phyloP scores from a whole-genome alignment of 2,329 filamentous ascomycete genomes.

The Trichoderma brevicompactum region DNA sequence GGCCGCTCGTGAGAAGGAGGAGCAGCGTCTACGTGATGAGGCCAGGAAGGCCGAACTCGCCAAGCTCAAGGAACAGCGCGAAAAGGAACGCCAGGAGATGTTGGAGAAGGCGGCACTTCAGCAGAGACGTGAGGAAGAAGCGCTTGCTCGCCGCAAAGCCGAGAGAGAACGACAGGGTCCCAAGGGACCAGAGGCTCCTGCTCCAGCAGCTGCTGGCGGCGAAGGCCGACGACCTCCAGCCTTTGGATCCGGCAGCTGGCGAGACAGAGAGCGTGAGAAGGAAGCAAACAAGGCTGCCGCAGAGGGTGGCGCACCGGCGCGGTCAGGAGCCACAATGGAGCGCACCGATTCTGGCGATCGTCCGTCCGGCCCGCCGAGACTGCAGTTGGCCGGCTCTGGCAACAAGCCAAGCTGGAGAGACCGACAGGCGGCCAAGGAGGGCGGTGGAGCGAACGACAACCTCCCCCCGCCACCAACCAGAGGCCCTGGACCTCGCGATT shows the following conservation, averaged over 20 bases:
- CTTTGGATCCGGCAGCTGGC: constrained; percentile 49
- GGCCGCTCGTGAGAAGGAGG: constrained; percentile 78
- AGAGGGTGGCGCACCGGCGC: constrained; percentile 34
- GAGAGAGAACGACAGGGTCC: constrained; percentile 58
- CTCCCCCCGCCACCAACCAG: constrained; percentile 21
- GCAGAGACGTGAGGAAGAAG: constrained; percentile 84
- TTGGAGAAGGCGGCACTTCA: constrained; percentile 70
- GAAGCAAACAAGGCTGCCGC: constrained; percentile 38
- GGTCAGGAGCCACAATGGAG: constrained; percentile 44
- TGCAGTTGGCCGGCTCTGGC: constrained; percentile 63
- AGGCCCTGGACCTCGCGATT: constrained; percentile 26
- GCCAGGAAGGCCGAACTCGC: constrained; percentile 74
- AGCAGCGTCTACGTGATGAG: constrained; percentile 78
- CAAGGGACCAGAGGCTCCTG: constrained; percentile 38
- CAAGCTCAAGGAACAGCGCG: constrained; percentile 67
- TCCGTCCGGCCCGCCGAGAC: constrained; percentile 58
- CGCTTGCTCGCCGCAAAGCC: constrained; percentile 72
- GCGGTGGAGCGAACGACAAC: constrained; percentile 35
- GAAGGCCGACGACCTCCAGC: constrained; percentile 40
- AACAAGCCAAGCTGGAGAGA: constrained; percentile 74
- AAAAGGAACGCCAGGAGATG: constrained; percentile 69
- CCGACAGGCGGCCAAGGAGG: constrained; percentile 61
- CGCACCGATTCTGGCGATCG: constrained; percentile 54
- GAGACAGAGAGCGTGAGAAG: constrained; percentile 45
- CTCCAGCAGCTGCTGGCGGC: background rate